phyloP scores from a whole-genome alignment of 495 filamentous ascomycete genomes.

The Neurospora africana region DNA sequence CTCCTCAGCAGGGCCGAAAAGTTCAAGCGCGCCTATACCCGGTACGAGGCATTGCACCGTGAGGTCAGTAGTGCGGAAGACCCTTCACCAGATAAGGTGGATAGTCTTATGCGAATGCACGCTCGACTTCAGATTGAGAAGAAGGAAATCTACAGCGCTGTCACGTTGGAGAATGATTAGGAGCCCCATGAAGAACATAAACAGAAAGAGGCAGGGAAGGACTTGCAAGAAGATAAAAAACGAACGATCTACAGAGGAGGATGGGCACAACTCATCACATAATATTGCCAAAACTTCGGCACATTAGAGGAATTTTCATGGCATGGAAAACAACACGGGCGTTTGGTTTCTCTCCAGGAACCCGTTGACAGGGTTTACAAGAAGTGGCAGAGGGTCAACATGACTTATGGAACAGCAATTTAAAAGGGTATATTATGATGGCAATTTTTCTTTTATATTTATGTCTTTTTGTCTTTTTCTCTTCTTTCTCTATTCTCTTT shows the following conservation, averaged over 20 bases:
- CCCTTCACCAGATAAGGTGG: constrained; percentile 46
- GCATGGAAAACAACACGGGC: not conserved
- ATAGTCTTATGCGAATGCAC: constrained; percentile 51
- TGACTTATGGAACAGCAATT: not conserved
- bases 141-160: constrained; percentile 48
- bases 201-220: not conserved
- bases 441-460: not conserved
- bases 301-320: not conserved
- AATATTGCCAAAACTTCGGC: not conserved
- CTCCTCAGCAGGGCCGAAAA: constrained; percentile 43
- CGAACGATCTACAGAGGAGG: not conserved
- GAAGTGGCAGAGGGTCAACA: not conserved
- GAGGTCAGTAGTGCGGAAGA: constrained; percentile 42
- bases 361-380: not conserved
- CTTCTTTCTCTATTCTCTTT: not conserved
- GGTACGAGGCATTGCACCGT: constrained; percentile 52
- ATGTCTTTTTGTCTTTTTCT: not conserved
- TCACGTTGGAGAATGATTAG: not conserved
- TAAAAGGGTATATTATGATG: not conserved
- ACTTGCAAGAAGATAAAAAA: not conserved
- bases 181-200: not conserved
- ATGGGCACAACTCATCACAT: not conserved
- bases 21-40: constrained; percentile 53
- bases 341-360: not conserved
- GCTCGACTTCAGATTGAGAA: constrained; percentile 51